Percentiles rank a stretch among this genome's conserved stretches.
phyloP scores from a whole-genome alignment of 2,329 filamentous ascomycete genomes.

The Calonectria fujianensis region DNA sequence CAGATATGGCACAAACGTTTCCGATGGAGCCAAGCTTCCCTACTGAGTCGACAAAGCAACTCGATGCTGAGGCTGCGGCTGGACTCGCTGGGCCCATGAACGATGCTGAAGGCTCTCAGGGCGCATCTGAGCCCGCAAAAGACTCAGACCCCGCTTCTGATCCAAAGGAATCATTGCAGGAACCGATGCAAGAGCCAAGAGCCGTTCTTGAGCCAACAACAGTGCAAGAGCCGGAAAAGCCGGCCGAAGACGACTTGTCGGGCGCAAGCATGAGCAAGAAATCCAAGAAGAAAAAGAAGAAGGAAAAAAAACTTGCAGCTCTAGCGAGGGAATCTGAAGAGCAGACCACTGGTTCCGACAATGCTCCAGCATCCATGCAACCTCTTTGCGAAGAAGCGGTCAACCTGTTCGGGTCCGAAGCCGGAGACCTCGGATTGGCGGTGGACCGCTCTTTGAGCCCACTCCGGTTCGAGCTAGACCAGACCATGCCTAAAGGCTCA shows the following conservation, averaged over 20 bases:
- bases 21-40: neutral
- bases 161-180: neutral
- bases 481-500: constrained; percentile 4
- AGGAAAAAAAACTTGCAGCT: constrained; percentile 31
- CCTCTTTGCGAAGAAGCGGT: constrained; percentile 36
- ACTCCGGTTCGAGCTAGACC: constrained; percentile 25
- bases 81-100: neutral
- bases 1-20: neutral
- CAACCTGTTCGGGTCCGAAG: constrained; percentile 32
- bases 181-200: constrained; percentile 1
- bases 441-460: constrained; percentile 27
- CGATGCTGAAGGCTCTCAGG: neutral
- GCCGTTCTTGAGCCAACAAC: constrained; percentile 19
- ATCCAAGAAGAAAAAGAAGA: constrained; percentile 32
- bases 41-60: neutral
- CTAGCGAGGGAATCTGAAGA: constrained; percentile 25
- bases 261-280: constrained; percentile 33
- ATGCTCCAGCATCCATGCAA: constrained; percentile 29
- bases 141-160: constrained; percentile 1
- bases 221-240: constrained; percentile 5
- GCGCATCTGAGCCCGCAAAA: neutral
- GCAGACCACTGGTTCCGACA: constrained; percentile 23
- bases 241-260: constrained; percentile 34
- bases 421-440: constrained; percentile 25
- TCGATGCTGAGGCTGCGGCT: neutral